Base-by-base conservation (phyloP, 2,329 filamentous ascomycete species). In the Cladosporium phlei region DNA sequence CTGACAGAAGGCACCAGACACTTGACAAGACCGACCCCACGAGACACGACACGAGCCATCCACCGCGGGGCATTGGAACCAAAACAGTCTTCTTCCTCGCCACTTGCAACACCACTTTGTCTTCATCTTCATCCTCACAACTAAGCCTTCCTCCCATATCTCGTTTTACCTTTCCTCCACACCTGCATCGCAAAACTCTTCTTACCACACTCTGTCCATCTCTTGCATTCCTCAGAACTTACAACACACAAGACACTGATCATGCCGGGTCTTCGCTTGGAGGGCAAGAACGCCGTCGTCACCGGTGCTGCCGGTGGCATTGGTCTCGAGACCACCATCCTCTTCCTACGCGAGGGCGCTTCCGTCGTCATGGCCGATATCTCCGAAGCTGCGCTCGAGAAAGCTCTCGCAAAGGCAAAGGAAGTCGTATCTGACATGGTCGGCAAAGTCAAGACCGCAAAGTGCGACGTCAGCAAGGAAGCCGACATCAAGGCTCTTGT, bases 271-370 rank as follows among this genome's bases (percentile, higher is more conserved):
- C 40, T 45, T 11, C 76, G 80, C 59, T 72, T 85, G 46, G 72
- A 77, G 53, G 79, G 79, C 65, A 85, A 84, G 69, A 83, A 82
- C 68, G 78, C 78, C 64, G 73, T 95, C 64, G 78, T 95, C 69
- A 95, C 88, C 46, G 88, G 88, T 62, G 88, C 85, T 55, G 88
- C 83, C 60, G 87, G 88, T 62, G 90, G 90, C 62, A 96, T 96
- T 62, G 90, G 90, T 55, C 85, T 96, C 38, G 89, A 96, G 73
- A 95, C 90, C 2, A 80, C 79, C 47, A 90, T 96, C 57, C 85
- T 95, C 49, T 95, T 96, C 63, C 85, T 83, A 50, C 85, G 85
- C 54, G 90, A 96, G 73, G 90, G 89, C 52, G 90, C 88, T 61
- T 85, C 79, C 52, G 81, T 96, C 47, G 73, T 95, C 55, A 82